These are phyloP conservation scores for Trichoderma polysporum DNA, from an alignment of 2,329 filamentous ascomycete genomes.

Conservation along the genomic window DNA sequence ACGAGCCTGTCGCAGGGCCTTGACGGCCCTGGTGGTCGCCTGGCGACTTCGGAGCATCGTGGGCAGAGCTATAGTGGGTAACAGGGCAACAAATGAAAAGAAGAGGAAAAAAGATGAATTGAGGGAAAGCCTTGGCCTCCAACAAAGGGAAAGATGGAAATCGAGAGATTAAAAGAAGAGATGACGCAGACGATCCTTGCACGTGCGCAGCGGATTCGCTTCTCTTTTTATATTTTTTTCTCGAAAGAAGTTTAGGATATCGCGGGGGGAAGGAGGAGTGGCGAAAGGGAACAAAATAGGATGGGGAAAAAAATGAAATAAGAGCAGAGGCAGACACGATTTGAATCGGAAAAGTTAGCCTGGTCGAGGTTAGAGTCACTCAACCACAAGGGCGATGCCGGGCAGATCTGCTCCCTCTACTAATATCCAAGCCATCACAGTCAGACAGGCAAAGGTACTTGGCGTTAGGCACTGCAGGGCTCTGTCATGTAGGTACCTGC, in stretches of 20 bases:
- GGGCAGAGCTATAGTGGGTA: slow-evolving; percentile 21
- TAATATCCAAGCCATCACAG: neutral
- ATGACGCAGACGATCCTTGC: neutral
- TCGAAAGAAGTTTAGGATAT: slow-evolving; percentile 16
- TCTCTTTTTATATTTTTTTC: neutral
- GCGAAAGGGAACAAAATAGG: slow-evolving; percentile 1
- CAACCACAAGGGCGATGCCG: slow-evolving; percentile 1
- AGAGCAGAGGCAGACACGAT: neutral
- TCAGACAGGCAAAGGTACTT: neutral
- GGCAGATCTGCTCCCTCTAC: neutral
- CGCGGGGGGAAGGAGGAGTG: neutral
- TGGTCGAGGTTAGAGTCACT: slow-evolving; percentile 3
- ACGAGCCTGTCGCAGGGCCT: slow-evolving; percentile 42
- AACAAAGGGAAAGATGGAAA: neutral
- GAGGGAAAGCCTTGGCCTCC: neutral
- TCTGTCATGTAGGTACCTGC: neutral
- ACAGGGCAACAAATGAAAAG: neutral
- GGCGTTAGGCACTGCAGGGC: neutral
- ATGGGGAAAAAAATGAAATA: slow-evolving; percentile 7
- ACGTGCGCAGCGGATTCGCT: neutral
- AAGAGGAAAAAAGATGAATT: neutral
- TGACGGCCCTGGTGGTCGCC: slow-evolving; percentile 46
- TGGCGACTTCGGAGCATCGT: slow-evolving; percentile 52
- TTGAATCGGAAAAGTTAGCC: neutral
- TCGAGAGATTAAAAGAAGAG: neutral